Percentiles rank a stretch among this genome's conserved stretches.
These are phyloP conservation scores for Hymenoscyphus fructigenus DNA, from an alignment of 2,329 filamentous ascomycete species.

Conservation along the genomic window DNA sequence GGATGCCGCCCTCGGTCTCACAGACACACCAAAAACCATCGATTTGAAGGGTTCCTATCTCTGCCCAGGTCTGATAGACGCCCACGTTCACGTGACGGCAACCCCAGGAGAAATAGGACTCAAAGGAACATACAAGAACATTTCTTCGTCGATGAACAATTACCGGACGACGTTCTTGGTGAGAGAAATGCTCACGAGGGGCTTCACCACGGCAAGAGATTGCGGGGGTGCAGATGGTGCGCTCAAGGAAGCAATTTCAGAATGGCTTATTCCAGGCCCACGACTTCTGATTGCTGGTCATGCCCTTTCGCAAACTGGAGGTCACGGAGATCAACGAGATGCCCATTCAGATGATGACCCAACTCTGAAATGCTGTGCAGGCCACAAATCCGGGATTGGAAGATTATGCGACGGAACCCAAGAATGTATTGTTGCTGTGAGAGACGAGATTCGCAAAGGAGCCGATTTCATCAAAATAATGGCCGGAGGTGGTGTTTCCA, in stretches of 20 bases:
- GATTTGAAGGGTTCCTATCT: conserved; percentile 46
- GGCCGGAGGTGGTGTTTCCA: conserved; percentile 56
- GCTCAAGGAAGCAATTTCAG: conserved; percentile 53
- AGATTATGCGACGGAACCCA: conserved; percentile 28
- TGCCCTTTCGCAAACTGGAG: conserved; percentile 56
- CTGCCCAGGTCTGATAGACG: conserved; percentile 51
- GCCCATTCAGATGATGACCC: conserved; percentile 38
- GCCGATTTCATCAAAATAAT: conserved; percentile 64
- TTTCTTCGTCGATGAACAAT: no score
- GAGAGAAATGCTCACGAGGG: conserved; percentile 51
- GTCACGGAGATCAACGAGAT: conserved; percentile 52
- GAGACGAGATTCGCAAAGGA: conserved; percentile 55
- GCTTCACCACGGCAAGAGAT: conserved; percentile 59
- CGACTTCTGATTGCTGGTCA: conserved; percentile 53
- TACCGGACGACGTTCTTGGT: conserved; percentile 49
- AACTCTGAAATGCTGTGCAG: conserved; percentile 8
- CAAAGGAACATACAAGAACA: neutral
- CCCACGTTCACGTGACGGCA: conserved; percentile 48
- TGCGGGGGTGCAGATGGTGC: conserved; percentile 55
- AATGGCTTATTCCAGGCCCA: conserved; percentile 54
- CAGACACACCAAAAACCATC: conserved; percentile 2
- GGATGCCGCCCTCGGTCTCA: no score
- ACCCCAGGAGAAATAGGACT: conserved; percentile 38
- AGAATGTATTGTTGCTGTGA: conserved; percentile 50
- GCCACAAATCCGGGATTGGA: neutral